These are phyloP conservation scores for Fibroporia radiculosa DNA, from an alignment of 768 basidiomycete species.

Conservation along the genomic window DNA sequence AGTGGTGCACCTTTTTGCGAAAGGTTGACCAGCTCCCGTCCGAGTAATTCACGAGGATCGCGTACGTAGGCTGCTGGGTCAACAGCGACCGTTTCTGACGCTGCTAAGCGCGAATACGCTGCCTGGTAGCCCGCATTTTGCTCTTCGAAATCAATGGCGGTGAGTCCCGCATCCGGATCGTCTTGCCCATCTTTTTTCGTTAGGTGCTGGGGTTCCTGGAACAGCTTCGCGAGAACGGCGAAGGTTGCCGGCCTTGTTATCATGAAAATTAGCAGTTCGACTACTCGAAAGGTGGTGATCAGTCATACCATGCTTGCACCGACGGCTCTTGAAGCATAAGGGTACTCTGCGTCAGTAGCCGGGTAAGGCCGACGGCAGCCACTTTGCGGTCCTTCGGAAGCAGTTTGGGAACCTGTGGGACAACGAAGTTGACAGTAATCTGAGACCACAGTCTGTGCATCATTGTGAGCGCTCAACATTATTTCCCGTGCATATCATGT, in stretches of 20 bases:
- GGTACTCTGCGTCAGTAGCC: constrained; percentile 67
- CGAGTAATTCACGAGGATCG: constrained; percentile 20
- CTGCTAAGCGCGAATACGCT: constrained; percentile 85
- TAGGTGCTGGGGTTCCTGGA: constrained; percentile 72
- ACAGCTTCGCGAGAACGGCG: constrained; percentile 64
- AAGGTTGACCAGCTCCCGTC: constrained; percentile 16
- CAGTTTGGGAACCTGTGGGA: constrained; percentile 76
- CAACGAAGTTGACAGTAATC: constrained; percentile 65
- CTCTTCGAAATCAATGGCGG: constrained; percentile 85
- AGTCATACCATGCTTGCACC: constrained; percentile 52
- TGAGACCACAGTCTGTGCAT: constrained; percentile 80
- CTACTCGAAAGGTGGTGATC: not conserved
- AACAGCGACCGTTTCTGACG: constrained; percentile 30
- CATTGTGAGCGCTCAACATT: not conserved
- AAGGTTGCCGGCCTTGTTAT: constrained; percentile 61
- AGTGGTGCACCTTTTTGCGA: constrained; percentile 10
- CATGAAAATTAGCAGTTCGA: too few species aligned
- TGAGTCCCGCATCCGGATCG: constrained; percentile 51
- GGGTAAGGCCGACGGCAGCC: constrained; percentile 70
- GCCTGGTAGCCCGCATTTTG: constrained; percentile 89
- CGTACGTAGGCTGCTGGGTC: constrained; percentile 30
- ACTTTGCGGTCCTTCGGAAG: constrained; percentile 81
- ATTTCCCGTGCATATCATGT: too few species aligned
- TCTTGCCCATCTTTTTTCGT: constrained; percentile 32
- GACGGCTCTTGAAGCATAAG: constrained; percentile 61